Base-by-base conservation (phyloP, 495 filamentous ascomycete genomes). In the Podospora fimiseda region DNA sequence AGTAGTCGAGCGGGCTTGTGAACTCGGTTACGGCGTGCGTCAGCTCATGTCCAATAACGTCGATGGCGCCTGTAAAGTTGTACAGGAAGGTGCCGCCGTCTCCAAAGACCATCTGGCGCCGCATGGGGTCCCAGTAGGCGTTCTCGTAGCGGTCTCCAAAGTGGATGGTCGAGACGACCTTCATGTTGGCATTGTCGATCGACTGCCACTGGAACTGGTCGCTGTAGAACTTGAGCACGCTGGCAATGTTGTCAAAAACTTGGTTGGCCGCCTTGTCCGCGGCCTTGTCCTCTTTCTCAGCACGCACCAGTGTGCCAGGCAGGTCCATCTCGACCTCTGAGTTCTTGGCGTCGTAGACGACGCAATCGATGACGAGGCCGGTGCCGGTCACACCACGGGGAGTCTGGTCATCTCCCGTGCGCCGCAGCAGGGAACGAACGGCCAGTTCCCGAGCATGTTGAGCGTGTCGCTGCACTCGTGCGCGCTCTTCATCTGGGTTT, bases 21-120 rank as follows among this genome's bases (percentile, higher is more conserved):
- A 69, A 60, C 52, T 75, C 61, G 3, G 66, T 73, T 4, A 79
- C 66, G 40, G 68, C 75, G 50, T 79, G 75, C 44, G 71, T 78
- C 23, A 77, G 62, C 54, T 78, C 76, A 54, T 79, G 75, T 4
- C 66, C 75, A 45, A 75, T 73, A 14, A 78, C 73, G 45, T 79
- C 74, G 3, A 77, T 53, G 50, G 52, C 60, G 48, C 63, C 63
- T 33, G 66, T 68, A 52, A 74, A 73, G 60, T 68, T 59, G 42
- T 64, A 60, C 36, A 69, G 48, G 52, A 71, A 68, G 33, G 59
- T 58, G 55, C 72, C 61, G n/a, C 74, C 74, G 38, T 75, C 73
- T 27, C 74, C 74, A 51, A 73, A 76, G 9, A 73, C 66, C 70
- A 78, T 65, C 51, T 63, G 63, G 49, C 46, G 38, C 27, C 23